Evolutionary conservation across 306 rosid species (phyloP).

Genomic region (Neltuma alba): DNA sequence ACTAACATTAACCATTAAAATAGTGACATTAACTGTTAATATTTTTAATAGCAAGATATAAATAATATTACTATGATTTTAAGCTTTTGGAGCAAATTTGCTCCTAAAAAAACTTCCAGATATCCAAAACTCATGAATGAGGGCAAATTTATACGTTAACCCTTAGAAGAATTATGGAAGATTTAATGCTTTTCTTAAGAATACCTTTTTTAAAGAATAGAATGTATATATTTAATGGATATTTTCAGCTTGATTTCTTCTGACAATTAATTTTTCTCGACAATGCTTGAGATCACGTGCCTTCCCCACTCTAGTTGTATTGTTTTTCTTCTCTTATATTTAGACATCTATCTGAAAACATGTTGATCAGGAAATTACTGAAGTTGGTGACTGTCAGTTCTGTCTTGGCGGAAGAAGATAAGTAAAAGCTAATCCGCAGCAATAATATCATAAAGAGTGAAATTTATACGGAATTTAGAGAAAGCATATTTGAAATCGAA

Average conservation of each 20-base stretch:
- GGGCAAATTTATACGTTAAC: no score
- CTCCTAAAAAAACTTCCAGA: no score
- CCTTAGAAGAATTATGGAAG: not conserved
- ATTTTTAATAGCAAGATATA: no score
- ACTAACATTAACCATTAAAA: no score
- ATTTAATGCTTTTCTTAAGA: not conserved
- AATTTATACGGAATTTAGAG: not conserved
- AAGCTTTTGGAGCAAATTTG: no score
- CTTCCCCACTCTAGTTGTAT: not conserved
- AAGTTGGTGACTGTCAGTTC: not conserved
- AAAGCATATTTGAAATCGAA: constrained; percentile 10
- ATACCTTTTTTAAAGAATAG: not conserved
- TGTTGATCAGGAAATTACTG: not conserved
- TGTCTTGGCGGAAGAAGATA: not conserved
- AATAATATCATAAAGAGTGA: not conserved
- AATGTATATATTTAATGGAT: not conserved
- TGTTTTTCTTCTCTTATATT: not conserved
- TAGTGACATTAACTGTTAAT: no score
- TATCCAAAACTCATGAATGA: no score
- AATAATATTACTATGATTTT: no score
- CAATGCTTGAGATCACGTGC: not conserved
- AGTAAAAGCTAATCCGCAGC: not conserved
- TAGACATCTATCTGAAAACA: not conserved
- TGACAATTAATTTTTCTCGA: not conserved
- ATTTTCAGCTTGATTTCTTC: not conserved